Evolutionary conservation across 139 green algal species (phyloP).

Genomic region (Asterochloris sp.): DNA sequence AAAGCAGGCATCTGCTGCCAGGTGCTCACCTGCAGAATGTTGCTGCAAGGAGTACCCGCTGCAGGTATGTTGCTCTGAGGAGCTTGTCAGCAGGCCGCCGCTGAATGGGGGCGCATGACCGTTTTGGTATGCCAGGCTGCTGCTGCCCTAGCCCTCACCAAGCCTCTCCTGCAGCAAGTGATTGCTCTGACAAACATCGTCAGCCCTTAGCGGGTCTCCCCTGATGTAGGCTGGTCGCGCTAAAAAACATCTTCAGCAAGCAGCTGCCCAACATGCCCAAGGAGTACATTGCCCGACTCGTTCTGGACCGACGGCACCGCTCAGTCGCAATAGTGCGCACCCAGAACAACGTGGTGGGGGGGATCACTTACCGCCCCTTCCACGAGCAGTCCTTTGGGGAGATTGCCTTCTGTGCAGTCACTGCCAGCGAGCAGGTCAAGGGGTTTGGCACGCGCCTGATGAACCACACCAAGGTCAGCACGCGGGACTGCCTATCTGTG

Average conservation of each 20-base stretch:
- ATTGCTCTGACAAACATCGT: not conserved
- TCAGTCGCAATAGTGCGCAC: slow-evolving; percentile 62
- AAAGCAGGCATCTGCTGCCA: not conserved
- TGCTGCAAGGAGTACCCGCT: not conserved
- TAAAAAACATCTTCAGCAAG: slow-evolving; percentile 96
- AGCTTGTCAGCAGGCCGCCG: not conserved
- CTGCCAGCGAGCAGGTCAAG: slow-evolving; percentile 85
- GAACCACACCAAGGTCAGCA: slow-evolving; percentile 85
- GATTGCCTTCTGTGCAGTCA: slow-evolving; percentile 98
- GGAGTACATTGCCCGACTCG: slow-evolving; percentile 94
- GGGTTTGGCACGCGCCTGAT: slow-evolving; percentile 96
- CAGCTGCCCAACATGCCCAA: slow-evolving; percentile 99
- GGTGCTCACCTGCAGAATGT: not conserved
- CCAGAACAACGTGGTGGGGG: slow-evolving; percentile 67
- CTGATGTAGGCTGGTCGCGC: slow-evolving; percentile 52
- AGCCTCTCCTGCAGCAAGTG: not conserved
- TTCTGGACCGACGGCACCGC: slow-evolving; percentile 83
- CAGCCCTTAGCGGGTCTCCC: not conserved
- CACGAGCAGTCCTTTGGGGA: slow-evolving; percentile 77
- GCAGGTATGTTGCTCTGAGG: not conserved
- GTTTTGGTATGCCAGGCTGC: not conserved
- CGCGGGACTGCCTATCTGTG: no score
- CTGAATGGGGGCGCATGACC: not conserved
- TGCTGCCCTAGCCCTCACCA: not conserved
- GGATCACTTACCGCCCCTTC: slow-evolving; percentile 95